A percentile compares a stretch with the other conserved stretches of the same genome.
Evolutionary conservation across 2,329 filamentous ascomycete genomes (phyloP).

Genomic region (Samsoniella hepiali): DNA sequence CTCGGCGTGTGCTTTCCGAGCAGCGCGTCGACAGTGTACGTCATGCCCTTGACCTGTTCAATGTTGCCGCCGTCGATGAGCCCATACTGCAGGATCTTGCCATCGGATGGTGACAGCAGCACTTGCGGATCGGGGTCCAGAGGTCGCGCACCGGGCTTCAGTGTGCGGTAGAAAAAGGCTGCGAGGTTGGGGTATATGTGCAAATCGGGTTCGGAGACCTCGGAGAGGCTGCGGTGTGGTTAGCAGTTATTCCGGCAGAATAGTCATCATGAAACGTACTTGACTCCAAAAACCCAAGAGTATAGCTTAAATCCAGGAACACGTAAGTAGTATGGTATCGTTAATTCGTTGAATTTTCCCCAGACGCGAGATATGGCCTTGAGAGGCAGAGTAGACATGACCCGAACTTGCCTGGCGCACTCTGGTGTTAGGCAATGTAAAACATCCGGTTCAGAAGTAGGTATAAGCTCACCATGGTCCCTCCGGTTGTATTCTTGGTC

Average conservation of each 20-base stretch:
- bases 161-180: constrained; percentile 92
- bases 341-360: constrained; percentile 88
- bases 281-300: constrained; percentile 86
- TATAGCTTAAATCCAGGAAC: constrained; percentile 91
- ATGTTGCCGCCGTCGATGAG: constrained; percentile 91
- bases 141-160: constrained; percentile 85
- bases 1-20: constrained; percentile 65
- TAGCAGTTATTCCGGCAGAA: neutral
- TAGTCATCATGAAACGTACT: constrained; percentile 38
- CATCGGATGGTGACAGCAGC: constrained; percentile 84
- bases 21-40: constrained; percentile 90
- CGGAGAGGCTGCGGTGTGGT: constrained; percentile 58
- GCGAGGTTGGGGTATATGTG: constrained; percentile 89
- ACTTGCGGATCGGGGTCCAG: constrained; percentile 78
- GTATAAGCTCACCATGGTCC: constrained; percentile 67
- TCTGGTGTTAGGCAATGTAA: neutral
- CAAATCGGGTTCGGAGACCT: constrained; percentile 84
- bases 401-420: constrained; percentile 67
- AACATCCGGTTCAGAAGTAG: neutral
- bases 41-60: constrained; percentile 98
- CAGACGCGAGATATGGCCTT: constrained; percentile 87
- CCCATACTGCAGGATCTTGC: constrained; percentile 86
- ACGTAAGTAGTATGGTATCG: constrained; percentile 82
- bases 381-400: constrained; percentile 89
- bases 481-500: constrained; percentile 67